Evolutionary conservation across 495 filamentous ascomycete species (phyloP), one percentile per base, ranked within the genome.

Genomic region (Aspergillus haitiensis): DNA sequence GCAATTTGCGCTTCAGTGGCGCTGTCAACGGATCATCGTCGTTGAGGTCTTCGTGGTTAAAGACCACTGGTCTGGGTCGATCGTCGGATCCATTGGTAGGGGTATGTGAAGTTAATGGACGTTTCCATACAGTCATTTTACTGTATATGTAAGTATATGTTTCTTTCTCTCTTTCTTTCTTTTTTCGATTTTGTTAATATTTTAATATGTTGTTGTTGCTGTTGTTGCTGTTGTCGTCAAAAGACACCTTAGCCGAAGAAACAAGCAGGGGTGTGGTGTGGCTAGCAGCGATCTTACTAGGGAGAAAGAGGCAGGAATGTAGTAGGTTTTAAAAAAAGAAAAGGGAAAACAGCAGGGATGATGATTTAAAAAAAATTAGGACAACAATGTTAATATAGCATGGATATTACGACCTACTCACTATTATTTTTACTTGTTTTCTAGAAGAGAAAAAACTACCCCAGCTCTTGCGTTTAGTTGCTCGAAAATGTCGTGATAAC

Each of bases 1-100:
- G 85, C 36, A 90, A 72, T 49, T 84, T 82, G 16, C 86, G 76
- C 59, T 76, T 70, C 54, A 75, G 61, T 47, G 73, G 73, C 50
- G 66, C 68, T 4, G 59, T 59, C 16, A 69, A 55, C 13, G 67
- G 67, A 42, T 75, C 67, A n/a, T 56, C 52, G 46, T 52, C 31
- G 12, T 13, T 7, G 40, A 27, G 12, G 42, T 45, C 57, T 55
- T 60, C 37, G 57, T 63, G 11, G 66, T 56, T 4, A 33, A 2
- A 27, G 9, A 56, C 9, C n/a, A 27, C 21, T 27, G 21, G 42
- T 13, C 42, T 16, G 13, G 42, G 42, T 13, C 7, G 4, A 13
- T 62, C 58, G 37, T 58, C 62, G 46, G 21, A 48, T 46, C 15
- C 59, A 58, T 48, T 48, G 47, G 51, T 54, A 21, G 27, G 62